Percentiles rank a stretch among this genome's conserved stretches.
phyloP scores from a whole-genome alignment of 768 basidiomycete genomes.

The Trametes cingulata region DNA sequence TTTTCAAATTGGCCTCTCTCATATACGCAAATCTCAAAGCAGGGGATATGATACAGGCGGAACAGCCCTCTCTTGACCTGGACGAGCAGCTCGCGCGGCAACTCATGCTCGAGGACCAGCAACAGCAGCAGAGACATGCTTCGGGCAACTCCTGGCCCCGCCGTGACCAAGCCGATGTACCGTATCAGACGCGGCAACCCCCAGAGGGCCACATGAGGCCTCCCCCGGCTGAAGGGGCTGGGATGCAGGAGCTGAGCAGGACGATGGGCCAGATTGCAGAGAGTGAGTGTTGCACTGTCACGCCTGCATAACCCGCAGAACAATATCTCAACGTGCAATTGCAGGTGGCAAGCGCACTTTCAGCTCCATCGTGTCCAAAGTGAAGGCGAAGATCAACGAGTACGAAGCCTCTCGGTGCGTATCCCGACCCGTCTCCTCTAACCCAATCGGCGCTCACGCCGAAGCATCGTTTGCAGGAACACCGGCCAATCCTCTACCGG shows the following conservation, averaged over 20 bases:
- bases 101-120: conserved; percentile 59
- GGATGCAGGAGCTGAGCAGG: conserved; percentile 65
- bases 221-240: background rate
- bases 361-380: conserved; percentile 67
- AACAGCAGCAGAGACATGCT: conserved; percentile 18
- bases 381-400: conserved; percentile 83
- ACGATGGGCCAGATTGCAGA: conserved; percentile 78
- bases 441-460: background rate
- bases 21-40: background rate
- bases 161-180: conserved; percentile 19
- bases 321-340: background rate
- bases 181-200: conserved; percentile 21
- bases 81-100: conserved; percentile 80
- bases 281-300: conserved; percentile 48
- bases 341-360: conserved; percentile 73
- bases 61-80: conserved; percentile 48
- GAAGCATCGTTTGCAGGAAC: conserved; percentile 2
- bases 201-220: conserved; percentile 1
- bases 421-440: background rate
- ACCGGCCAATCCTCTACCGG: conserved; percentile 10
- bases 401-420: conserved; percentile 51
- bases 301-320: too few relatives aligned
- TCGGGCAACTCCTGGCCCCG: conserved; percentile 26
- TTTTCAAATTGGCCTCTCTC: background rate
- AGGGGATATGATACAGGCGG: background rate